Base-by-base conservation (phyloP, 148 eudicot species). In the Heliamphora exappendiculata region DNA sequence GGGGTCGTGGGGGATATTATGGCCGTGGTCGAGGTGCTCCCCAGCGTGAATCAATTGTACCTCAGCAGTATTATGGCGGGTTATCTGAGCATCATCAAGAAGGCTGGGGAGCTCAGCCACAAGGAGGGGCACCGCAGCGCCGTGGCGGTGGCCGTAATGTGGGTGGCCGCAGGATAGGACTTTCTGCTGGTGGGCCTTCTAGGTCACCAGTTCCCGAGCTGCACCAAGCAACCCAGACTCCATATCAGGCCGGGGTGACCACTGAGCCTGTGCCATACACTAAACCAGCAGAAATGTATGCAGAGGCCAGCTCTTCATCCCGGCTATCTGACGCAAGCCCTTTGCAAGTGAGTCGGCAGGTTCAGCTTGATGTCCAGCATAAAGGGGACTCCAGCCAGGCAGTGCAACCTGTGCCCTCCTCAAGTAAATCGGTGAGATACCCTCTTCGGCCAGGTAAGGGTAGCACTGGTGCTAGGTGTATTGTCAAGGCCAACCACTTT, bases 391-490 rank as follows among this genome's bases (percentile, higher is more conserved):
- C 87, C 39, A 87, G 84, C 79, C 89, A 84, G 76, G 86, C 83
- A 70, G 75, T 91, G 45, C 91, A 81, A 66, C 98, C 98, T 62
- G 76, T 80, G 17, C 89, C 91, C 72, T 78, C 78, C 67, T 92
- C 97, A 29, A 91, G 96, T 85, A 92, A 95, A 83, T 82, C 97
- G 41, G 67, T 95, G 79, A 81, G 91, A 79, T 95, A 89, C 72
- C 98, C 98, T 55, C 85, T 82, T 29, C 90, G 98, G 29, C 98
- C 98, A n/a, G 98, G 98, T 9, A 88, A 89, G 83, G 98, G 98
- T 20, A 89, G 81, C 75, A 70, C 72, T 68, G 98, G 98, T 16
- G 63, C 16, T 39, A 85, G 72, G 76, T 89, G 96, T 50, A 82
- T 92, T 57, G 98, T 95, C 50, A 95, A 93, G 80, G 98, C 98